Evolutionary conservation across 116 monocot species (phyloP).

Genomic region (Phalaenopsis hybrid): DNA sequence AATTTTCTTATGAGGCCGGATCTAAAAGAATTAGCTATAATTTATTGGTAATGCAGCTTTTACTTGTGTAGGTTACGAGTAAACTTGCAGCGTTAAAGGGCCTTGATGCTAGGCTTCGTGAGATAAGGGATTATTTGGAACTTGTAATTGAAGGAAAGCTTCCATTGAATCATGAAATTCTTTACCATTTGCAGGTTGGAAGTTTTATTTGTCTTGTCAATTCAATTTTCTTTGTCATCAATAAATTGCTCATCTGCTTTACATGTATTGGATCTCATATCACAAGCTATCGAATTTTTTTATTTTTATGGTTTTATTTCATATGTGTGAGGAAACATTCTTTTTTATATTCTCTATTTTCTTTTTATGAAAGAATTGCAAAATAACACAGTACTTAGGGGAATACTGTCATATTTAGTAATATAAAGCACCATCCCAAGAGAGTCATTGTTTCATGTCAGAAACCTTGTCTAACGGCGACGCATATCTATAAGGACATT

Average conservation of each 20-base stretch:
- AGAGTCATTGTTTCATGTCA: too few species aligned
- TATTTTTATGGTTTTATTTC: neutral
- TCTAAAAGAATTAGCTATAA: neutral
- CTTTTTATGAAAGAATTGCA: neutral
- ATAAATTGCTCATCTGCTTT: neutral
- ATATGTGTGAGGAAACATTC: neutral
- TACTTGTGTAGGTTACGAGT: slow-evolving; percentile 50
- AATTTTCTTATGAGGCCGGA: neutral
- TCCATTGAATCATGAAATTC: slow-evolving; percentile 90
- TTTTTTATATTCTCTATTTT: neutral
- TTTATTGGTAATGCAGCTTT: neutral
- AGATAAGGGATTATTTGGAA: slow-evolving; percentile 78
- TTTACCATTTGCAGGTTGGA: slow-evolving; percentile 88
- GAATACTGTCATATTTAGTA: too few species aligned
- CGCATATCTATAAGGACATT: neutral
- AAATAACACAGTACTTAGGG: neutral
- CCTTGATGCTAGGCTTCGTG: slow-evolving; percentile 80
- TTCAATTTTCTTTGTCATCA: neutral
- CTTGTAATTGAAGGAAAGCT: slow-evolving; percentile 90
- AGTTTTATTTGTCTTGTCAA: neutral
- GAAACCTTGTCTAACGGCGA: neutral
- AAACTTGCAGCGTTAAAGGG: slow-evolving; percentile 95
- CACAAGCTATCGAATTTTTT: neutral
- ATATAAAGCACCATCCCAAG: too few species aligned
- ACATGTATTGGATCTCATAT: neutral